These are phyloP conservation scores for Stachybotrys elegans DNA, from an alignment of 2,329 filamentous ascomycete species.

Conservation along the genomic window DNA sequence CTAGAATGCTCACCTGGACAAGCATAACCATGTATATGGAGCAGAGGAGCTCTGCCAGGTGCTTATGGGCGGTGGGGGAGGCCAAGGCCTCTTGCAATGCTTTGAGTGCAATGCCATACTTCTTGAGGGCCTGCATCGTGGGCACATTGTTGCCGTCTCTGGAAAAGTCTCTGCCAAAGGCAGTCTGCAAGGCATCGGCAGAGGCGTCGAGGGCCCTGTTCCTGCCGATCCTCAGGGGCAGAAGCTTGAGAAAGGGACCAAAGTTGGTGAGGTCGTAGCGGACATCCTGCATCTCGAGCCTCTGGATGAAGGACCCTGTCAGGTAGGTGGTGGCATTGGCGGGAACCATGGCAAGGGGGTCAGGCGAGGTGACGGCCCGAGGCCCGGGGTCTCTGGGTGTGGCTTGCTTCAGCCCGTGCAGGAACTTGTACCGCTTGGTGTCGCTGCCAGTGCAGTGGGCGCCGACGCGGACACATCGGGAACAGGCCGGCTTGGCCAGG, in stretches of 20 bases:
- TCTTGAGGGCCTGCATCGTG: background rate
- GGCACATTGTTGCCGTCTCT: background rate
- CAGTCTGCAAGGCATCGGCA: background rate
- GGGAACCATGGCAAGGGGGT: background rate
- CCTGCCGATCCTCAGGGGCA: background rate
- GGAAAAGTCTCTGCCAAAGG: no score
- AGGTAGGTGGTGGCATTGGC: background rate
- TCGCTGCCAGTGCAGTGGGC: conserved; percentile 35
- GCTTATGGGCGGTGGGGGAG: background rate
- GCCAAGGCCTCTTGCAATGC: background rate
- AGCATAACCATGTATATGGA: background rate
- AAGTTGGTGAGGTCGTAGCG: conserved; percentile 1
- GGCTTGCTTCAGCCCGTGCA: background rate
- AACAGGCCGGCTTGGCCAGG: conserved; percentile 28
- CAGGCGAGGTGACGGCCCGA: background rate
- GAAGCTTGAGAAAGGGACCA: background rate
- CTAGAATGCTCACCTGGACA: background rate
- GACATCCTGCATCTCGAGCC: conserved; percentile 2
- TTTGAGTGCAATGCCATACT: background rate
- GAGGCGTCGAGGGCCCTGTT: conserved; percentile 2
- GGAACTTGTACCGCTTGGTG: conserved; percentile 35
- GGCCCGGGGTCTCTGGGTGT: no score
- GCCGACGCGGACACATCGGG: conserved; percentile 32
- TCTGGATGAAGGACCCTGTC: conserved; percentile 1
- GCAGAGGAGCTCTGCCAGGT: background rate